A percentile compares a stretch with the other conserved stretches of the same genome.
These are phyloP conservation scores for Gyrodon lividus DNA, from an alignment of 768 basidiomycete species.

Conservation along the genomic window DNA sequence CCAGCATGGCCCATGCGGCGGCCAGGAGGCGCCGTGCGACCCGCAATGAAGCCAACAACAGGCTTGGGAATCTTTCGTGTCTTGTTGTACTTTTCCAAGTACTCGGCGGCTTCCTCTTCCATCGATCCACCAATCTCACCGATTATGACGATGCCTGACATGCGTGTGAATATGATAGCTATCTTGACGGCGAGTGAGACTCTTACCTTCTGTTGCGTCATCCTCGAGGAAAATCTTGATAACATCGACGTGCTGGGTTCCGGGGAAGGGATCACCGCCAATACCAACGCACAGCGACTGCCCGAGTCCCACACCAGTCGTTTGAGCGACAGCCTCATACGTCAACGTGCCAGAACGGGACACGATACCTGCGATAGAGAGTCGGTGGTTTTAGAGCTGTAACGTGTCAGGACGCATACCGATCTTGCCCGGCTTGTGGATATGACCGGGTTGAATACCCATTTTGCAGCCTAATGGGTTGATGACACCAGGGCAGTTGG, in stretches of 20 bases:
- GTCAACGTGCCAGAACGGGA: conserved; percentile 95
- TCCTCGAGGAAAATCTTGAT: conserved; percentile 96
- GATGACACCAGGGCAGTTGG: conserved; percentile 98
- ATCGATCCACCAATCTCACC: conserved; percentile 99
- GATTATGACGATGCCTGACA: conserved; percentile 88
- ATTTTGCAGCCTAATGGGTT: conserved; percentile 98
- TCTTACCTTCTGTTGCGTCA: conserved; percentile 82
- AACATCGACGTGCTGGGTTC: conserved; percentile 93
- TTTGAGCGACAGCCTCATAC: conserved; percentile 98
- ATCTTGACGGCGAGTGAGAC: neutral
- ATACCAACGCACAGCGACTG: conserved; percentile 97
- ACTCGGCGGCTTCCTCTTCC: conserved; percentile 99
- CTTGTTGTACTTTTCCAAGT: conserved; percentile 91
- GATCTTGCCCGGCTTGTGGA: conserved; percentile 95
- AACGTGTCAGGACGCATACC: conserved; percentile 47
- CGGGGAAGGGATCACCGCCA: conserved; percentile 96
- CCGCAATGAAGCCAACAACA: conserved; percentile 97
- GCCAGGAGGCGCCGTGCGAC: conserved; percentile 95
- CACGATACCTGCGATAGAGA: conserved; percentile 66
- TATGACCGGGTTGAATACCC: conserved; percentile 97
- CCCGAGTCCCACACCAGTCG: conserved; percentile 92
- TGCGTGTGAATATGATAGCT: conserved; percentile 5
- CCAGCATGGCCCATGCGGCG: conserved; percentile 98
- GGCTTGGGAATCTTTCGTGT: conserved; percentile 86
- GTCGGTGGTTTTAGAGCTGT: neutral